Percentiles rank a stretch among this genome's conserved stretches.
These are phyloP conservation scores for Tricholoma flavovirens DNA, from an alignment of 768 basidiomycete genomes.

Conservation along the genomic window DNA sequence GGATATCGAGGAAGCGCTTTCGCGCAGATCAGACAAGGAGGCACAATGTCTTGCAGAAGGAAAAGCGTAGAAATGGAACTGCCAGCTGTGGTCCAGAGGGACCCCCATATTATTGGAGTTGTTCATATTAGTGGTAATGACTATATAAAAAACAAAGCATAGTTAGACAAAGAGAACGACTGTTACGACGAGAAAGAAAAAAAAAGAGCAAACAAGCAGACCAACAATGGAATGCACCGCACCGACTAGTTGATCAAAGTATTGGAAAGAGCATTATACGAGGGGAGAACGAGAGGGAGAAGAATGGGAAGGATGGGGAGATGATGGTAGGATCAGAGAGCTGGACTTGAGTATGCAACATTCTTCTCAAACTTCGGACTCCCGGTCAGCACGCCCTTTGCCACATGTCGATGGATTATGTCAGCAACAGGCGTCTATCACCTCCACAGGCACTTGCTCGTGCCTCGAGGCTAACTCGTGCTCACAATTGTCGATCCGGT, in stretches of 20 bases:
- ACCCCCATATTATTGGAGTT: constrained; percentile 8
- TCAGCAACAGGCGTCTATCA: constrained; percentile 17
- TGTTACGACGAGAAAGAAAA: neutral
- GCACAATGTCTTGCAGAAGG: neutral
- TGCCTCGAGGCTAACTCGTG: constrained; percentile 12
- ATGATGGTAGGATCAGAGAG: constrained; percentile 10
- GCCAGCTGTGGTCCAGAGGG: constrained; percentile 6
- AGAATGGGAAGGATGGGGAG: constrained; percentile 2
- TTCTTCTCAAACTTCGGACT: constrained; percentile 11
- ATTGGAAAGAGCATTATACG: constrained; percentile 8
- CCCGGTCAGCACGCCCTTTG: constrained; percentile 16
- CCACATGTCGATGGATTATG: constrained; percentile 19
- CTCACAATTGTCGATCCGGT: neutral
- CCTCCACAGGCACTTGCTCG: constrained; percentile 12
- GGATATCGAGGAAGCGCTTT: constrained; percentile 10
- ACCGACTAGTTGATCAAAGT: constrained; percentile 14
- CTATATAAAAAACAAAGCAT: constrained; percentile 6
- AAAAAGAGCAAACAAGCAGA: constrained; percentile 6
- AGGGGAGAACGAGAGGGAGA: neutral
- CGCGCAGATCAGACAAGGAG: constrained; percentile 10
- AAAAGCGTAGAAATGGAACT: neutral
- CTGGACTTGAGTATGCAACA: neutral
- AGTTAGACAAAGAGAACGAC: constrained; percentile 8
- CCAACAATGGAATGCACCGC: constrained; percentile 13
- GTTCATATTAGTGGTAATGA: constrained; percentile 11